Conservation (phyloP, 257 asterid species). For the Dorcoceras hygrometricum region DNA sequence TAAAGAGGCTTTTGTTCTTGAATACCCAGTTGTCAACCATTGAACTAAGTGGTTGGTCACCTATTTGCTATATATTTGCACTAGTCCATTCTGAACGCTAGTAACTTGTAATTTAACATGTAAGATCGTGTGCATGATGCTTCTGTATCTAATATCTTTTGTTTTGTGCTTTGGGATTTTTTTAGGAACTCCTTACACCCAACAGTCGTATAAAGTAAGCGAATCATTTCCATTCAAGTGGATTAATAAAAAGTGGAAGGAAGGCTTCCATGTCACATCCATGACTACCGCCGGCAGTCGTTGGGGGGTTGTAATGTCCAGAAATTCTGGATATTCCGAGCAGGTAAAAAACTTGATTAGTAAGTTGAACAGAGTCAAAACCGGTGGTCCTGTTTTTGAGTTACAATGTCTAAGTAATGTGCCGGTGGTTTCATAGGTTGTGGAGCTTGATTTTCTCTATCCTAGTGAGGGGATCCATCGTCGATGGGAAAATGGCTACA, state of each 20-base stretch:
- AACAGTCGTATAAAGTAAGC: slow-evolving; percentile 94
- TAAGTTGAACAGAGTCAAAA: slow-evolving; percentile 1
- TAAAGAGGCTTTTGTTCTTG: neutral
- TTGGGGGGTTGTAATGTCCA: slow-evolving; percentile 99
- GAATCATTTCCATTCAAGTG: slow-evolving; percentile 98
- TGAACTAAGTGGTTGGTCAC: neutral
- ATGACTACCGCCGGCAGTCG: slow-evolving; percentile 99
- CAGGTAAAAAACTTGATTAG: slow-evolving; percentile 51
- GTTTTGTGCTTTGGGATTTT: slow-evolving; percentile 7
- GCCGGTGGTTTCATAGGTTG: slow-evolving; percentile 47
- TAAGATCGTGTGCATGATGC: neutral
- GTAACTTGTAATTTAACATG: neutral
- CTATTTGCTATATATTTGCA: neutral
- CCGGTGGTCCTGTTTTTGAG: neutral
- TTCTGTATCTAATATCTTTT: slow-evolving; percentile 5
- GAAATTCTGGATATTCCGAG: slow-evolving; percentile 88
- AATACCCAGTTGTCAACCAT: neutral
- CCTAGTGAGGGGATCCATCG: slow-evolving; percentile 98
- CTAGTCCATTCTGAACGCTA: neutral
- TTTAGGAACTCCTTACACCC: slow-evolving; percentile 91
- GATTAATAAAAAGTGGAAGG: slow-evolving; percentile 98
- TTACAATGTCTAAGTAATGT: neutral
- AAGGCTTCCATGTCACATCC: slow-evolving; percentile 97
- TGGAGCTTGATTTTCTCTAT: slow-evolving; percentile 91
- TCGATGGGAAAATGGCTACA: slow-evolving; percentile 89